A percentile compares a stretch with the other conserved stretches of the same genome.
These are phyloP conservation scores for Pythium sp. DNA, from an alignment of 352 stramenopile genomes.

Conservation along the genomic window DNA sequence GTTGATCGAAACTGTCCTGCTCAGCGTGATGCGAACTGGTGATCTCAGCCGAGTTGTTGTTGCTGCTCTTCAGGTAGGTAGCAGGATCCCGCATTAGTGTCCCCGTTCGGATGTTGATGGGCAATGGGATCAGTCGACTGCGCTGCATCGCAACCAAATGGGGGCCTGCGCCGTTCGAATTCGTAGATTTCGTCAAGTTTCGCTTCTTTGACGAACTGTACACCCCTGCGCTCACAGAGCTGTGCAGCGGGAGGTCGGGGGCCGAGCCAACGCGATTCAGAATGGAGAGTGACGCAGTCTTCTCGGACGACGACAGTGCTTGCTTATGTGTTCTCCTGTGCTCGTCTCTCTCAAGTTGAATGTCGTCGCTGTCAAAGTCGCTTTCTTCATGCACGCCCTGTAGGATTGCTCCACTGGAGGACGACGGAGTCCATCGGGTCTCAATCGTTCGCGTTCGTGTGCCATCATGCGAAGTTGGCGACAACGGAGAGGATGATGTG, in stretches of 20 bases:
- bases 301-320: neutral
- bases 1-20: neutral
- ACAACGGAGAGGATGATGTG: neutral
- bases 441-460: neutral
- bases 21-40: neutral
- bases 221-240: slow-evolving; percentile 39
- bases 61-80: neutral
- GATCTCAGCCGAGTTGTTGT: slow-evolving; percentile 16
- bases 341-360: neutral
- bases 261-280: slow-evolving; percentile 63
- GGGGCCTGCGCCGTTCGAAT: slow-evolving; percentile 27
- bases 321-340: neutral
- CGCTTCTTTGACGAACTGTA: slow-evolving; percentile 75
- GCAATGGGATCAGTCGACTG: slow-evolving; percentile 57
- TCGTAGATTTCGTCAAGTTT: slow-evolving; percentile 24
- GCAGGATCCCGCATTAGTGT: slow-evolving; percentile 24
- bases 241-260: slow-evolving; percentile 60
- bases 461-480: neutral
- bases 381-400: slow-evolving; percentile 13
- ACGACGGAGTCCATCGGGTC: neutral
- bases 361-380: slow-evolving; percentile 3
- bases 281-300: slow-evolving; percentile 23
- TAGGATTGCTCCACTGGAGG: neutral
- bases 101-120: slow-evolving; percentile 41
- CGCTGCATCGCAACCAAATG: slow-evolving; percentile 45